Evolutionary conservation across 805 yeast genomes (phyloP).

Genomic region (Brettanomyces custersianus): DNA sequence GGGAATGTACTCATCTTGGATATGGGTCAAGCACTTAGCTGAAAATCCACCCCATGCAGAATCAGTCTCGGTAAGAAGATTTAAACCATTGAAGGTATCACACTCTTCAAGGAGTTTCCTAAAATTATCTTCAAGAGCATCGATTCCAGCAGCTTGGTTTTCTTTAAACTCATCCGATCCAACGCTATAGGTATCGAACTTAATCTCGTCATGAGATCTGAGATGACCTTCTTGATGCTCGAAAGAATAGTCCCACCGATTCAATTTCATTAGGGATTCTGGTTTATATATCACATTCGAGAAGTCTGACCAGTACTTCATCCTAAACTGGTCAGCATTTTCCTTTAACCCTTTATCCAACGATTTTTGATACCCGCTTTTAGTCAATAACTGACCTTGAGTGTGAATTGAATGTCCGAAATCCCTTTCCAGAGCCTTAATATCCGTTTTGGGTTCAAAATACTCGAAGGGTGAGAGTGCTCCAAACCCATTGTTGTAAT

Average conservation of each 20-base stretch:
- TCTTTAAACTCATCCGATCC: constrained; percentile 56
- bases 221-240: constrained; percentile 14
- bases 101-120: constrained; percentile 63
- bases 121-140: constrained; percentile 49
- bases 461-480: constrained; percentile 49
- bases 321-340: constrained; percentile 29
- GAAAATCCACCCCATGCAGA: constrained; percentile 82
- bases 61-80: constrained; percentile 61
- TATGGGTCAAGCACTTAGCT: constrained; percentile 35
- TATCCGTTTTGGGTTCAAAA: constrained; percentile 15
- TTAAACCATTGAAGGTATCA: constrained; percentile 67
- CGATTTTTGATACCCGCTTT: constrained; percentile 54
- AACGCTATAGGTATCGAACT: constrained; percentile 38
- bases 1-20: constrained; percentile 64
- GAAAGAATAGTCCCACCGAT: constrained; percentile 51
- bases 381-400: constrained; percentile 27
- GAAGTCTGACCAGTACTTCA: constrained; percentile 76
- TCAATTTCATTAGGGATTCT: constrained; percentile 40
- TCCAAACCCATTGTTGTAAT: constrained; percentile 70
- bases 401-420: constrained; percentile 11
- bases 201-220: constrained; percentile 21
- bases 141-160: constrained; percentile 24
- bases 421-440: constrained; percentile 13
- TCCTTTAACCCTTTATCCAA: constrained; percentile 40
- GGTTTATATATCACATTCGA: constrained; percentile 62